phyloP scores from a whole-genome alignment of 257 asterid genomes.

The Solanum paucissectum region DNA sequence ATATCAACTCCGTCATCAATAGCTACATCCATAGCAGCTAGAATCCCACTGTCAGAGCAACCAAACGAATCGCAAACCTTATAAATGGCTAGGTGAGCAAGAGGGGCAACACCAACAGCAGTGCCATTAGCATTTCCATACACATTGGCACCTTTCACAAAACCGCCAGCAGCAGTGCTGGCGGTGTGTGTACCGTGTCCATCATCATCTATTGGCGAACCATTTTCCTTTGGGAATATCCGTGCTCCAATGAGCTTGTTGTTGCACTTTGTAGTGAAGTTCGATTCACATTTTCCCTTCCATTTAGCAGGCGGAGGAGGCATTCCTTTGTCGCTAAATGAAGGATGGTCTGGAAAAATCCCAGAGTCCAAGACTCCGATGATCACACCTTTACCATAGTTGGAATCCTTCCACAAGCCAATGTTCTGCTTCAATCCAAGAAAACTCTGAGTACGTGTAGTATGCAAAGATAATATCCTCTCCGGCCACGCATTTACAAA shows the following conservation, averaged over 20 bases:
- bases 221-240: neutral
- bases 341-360: slow-evolving; percentile 32
- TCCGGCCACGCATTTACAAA: slow-evolving; percentile 24
- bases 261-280: slow-evolving; percentile 16
- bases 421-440: slow-evolving; percentile 28
- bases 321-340: slow-evolving; percentile 38
- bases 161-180: slow-evolving; percentile 44
- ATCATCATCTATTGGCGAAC: slow-evolving; percentile 8
- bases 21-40: slow-evolving; percentile 43
- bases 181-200: slow-evolving; percentile 58
- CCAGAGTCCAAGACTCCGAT: slow-evolving; percentile 42
- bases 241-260: slow-evolving; percentile 47
- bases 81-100: slow-evolving; percentile 47
- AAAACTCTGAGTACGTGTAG: slow-evolving; percentile 35
- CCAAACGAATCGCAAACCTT: slow-evolving; percentile 12
- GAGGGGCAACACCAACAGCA: slow-evolving; percentile 46
- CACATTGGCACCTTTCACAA: slow-evolving; percentile 34
- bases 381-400: slow-evolving; percentile 40
- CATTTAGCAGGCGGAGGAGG: slow-evolving; percentile 46
- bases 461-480: slow-evolving; percentile 18
- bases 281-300: slow-evolving; percentile 34
- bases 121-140: slow-evolving; percentile 40
- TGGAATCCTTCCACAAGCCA: slow-evolving; percentile 39
- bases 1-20: slow-evolving; percentile 32
- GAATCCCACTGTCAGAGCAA: slow-evolving; percentile 21